These are phyloP conservation scores for Glebionis coronaria DNA, from an alignment of 129 eudicot genomes.

Conservation along the genomic window DNA sequence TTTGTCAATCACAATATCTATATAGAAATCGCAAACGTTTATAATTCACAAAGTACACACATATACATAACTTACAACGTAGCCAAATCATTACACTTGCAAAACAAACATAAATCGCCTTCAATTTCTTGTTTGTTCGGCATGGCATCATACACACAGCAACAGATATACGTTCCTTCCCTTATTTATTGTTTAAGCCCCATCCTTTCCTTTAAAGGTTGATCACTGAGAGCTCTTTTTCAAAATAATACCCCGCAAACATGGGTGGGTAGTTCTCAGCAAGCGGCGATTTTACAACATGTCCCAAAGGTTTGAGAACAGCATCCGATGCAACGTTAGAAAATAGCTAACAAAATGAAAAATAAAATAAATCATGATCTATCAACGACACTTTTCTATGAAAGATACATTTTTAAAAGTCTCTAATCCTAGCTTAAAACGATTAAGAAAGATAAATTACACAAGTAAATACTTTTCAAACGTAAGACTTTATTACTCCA, in stretches of 20 bases:
- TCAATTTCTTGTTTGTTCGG: slow-evolving; percentile 1
- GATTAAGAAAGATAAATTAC: too few relatives aligned
- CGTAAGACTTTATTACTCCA: too few relatives aligned
- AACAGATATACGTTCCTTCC: neutral
- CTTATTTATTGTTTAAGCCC: slow-evolving; percentile 20
- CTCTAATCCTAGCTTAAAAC: too few relatives aligned
- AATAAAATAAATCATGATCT: neutral
- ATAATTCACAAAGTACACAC: slow-evolving; percentile 7
- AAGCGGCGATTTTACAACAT: slow-evolving; percentile 52
- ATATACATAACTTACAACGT: slow-evolving; percentile 1
- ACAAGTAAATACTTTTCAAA: too few relatives aligned
- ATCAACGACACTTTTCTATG: too few relatives aligned
- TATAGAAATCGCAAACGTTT: slow-evolving; percentile 10
- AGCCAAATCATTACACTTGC: slow-evolving; percentile 11
- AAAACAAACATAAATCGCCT: slow-evolving; percentile 10
- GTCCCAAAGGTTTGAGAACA: slow-evolving; percentile 71
- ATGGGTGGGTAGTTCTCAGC: slow-evolving; percentile 67
- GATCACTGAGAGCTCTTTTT: slow-evolving; percentile 84
- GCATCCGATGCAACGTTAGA: slow-evolving; percentile 89
- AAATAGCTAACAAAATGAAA: slow-evolving; percentile 45
- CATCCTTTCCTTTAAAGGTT: slow-evolving; percentile 73
- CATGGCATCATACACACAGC: slow-evolving; percentile 11
- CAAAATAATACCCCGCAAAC: slow-evolving; percentile 75
- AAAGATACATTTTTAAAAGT: too few relatives aligned
- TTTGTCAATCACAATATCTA: neutral